Evolutionary conservation across 1,139 yeast genomes (phyloP).

Genomic region (Kurtzmaniella quercitrusa): DNA sequence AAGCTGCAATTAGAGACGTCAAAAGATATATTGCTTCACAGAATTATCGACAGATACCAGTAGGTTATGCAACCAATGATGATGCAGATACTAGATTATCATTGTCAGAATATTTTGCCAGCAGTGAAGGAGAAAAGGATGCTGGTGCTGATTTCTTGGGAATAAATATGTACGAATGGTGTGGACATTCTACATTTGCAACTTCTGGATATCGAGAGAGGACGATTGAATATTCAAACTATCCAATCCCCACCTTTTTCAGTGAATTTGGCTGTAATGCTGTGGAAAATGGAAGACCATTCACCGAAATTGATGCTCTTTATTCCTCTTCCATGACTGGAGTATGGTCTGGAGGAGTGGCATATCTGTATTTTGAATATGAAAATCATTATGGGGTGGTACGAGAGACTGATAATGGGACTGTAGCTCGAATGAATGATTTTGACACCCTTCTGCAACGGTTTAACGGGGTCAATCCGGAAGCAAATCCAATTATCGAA

Average conservation of each 20-base stretch:
- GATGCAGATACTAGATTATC: constrained; percentile 46
- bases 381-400: constrained; percentile 34
- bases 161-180: constrained; percentile 64
- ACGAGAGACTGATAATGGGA: constrained; percentile 20
- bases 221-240: constrained; percentile 42
- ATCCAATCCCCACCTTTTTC: constrained; percentile 54
- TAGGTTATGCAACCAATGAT: constrained; percentile 62
- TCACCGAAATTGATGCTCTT: constrained; percentile 42
- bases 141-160: constrained; percentile 51
- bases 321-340: constrained; percentile 32
- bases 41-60: constrained; percentile 48
- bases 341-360: constrained; percentile 42
- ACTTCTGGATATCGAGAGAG: constrained; percentile 56
- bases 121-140: constrained; percentile 26
- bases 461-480: constrained; percentile 30
- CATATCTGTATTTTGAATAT: constrained; percentile 36
- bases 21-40: constrained; percentile 43
- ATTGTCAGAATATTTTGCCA: constrained; percentile 47
- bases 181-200: constrained; percentile 56
- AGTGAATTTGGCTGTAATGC: constrained; percentile 61
- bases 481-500: constrained; percentile 11
- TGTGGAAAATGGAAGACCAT: constrained; percentile 48
- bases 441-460: constrained; percentile 33
- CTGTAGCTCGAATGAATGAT: constrained; percentile 39
- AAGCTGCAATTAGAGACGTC: constrained; percentile 57